Evolutionary conservation across 208 protist species (phyloP).

Genomic region (Leishmania turanica): DNA sequence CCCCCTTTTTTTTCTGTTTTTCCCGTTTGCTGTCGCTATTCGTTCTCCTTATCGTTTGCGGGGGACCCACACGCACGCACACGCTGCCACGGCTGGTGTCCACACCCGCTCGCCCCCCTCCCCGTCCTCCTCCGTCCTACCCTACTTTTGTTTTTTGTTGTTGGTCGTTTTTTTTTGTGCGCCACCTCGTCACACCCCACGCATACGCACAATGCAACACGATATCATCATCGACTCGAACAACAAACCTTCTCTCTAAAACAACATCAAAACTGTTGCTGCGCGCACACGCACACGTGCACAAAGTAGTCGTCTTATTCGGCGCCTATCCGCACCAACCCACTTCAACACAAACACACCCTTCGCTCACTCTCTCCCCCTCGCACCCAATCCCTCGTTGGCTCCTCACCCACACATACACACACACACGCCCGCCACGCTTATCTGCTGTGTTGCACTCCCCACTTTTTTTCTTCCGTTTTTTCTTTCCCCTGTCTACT

Average conservation of each 20-base stretch:
- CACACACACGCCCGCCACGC: neutral
- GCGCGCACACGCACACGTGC: neutral
- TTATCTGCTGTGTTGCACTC: neutral
- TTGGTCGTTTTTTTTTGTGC: neutral
- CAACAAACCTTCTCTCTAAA: neutral
- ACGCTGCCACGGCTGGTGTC: neutral
- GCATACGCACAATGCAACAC: neutral
- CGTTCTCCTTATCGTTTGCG: neutral
- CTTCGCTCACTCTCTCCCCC: slow-evolving; percentile 12
- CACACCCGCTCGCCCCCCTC: neutral
- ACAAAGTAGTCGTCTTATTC: neutral
- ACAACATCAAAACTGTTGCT: neutral
- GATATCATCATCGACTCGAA: neutral
- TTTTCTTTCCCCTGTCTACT: neutral
- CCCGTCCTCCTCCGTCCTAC: neutral
- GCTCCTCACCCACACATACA: neutral
- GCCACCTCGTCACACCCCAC: neutral
- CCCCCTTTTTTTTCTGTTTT: neutral
- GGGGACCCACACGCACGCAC: no score
- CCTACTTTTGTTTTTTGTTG: neutral
- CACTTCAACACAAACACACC: slow-evolving; percentile 4
- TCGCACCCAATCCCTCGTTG: neutral
- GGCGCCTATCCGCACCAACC: neutral
- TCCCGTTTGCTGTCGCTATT: neutral
- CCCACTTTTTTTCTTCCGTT: neutral